phyloP scores from a whole-genome alignment of 139 green algal species.

The Tetratostichococcus sp. region DNA sequence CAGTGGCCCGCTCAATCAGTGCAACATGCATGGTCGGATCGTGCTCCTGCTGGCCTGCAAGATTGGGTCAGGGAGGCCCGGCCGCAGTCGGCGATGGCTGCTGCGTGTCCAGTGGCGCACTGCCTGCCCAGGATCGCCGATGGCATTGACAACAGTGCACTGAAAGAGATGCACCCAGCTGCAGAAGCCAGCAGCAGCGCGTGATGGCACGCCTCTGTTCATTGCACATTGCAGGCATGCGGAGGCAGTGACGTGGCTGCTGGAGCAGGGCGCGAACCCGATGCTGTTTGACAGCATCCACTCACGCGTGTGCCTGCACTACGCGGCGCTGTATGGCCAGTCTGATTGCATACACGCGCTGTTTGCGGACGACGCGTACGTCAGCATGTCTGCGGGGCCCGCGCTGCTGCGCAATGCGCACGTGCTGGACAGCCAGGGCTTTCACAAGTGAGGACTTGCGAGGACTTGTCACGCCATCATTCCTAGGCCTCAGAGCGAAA shows the following conservation, averaged over 20 bases:
- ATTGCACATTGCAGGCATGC: not conserved
- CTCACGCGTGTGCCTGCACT: constrained; percentile 17
- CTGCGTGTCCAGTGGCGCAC: no score
- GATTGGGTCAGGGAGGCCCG: no score
- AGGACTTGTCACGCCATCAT: no score
- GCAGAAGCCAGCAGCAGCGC: no score
- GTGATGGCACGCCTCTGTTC: no score
- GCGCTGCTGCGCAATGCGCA: constrained; percentile 3
- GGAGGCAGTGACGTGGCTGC: constrained; percentile 9
- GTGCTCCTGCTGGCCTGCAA: no score
- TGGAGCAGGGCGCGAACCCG: constrained; percentile 10
- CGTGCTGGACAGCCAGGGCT: constrained; percentile 12
- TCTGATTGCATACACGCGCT: constrained; percentile 5
- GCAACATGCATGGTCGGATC: no score
- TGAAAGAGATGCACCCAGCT: no score
- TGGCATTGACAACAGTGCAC: no score
- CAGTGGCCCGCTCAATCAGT: not conserved
- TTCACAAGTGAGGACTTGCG: constrained; percentile 20
- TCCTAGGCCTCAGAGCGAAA: no score
- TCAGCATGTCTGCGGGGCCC: not conserved
- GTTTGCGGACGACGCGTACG: constrained; percentile 9
- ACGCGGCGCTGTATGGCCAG: constrained; percentile 16
- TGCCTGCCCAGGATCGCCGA: no score
- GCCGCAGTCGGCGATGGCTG: no score
- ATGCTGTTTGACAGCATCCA: constrained; percentile 19